Percentiles rank a stretch among this genome's conserved stretches.
These are phyloP conservation scores for Metarhizium album DNA, from an alignment of 2,329 filamentous ascomycete species.

Conservation along the genomic window DNA sequence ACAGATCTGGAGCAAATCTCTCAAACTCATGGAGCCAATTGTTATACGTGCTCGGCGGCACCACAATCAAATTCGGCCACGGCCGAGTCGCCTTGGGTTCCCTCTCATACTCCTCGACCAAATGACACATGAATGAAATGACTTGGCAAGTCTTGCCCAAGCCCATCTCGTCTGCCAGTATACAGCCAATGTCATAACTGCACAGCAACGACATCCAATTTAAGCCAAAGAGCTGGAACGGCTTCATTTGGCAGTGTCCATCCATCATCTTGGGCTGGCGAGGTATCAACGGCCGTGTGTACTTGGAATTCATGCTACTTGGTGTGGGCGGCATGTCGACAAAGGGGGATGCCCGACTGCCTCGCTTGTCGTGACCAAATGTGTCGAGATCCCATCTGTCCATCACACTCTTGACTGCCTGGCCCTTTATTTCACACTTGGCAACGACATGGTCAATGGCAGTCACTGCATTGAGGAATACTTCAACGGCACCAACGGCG, in stretches of 20 bases:
- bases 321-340: conserved; percentile 32
- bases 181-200: conserved; percentile 69
- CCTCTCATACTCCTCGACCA: conserved; percentile 53
- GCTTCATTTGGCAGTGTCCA: conserved; percentile 67
- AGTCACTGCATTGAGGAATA: conserved; percentile 70
- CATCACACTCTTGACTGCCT: conserved; percentile 36
- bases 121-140: conserved; percentile 78
- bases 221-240: conserved; percentile 87
- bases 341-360: conserved; percentile 19
- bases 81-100: conserved; percentile 24
- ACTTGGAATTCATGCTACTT: conserved; percentile 24
- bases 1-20: conserved; percentile 69
- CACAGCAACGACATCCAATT: conserved; percentile 90
- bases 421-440: conserved; percentile 63
- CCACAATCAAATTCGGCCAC: conserved; percentile 74
- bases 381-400: conserved; percentile 38
- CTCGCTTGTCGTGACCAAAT: conserved; percentile 30
- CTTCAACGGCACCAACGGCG: conserved; percentile 42
- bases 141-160: conserved; percentile 95
- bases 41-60: conserved; percentile 86
- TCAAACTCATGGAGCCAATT: conserved; percentile 92
- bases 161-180: conserved; percentile 95
- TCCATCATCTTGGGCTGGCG: conserved; percentile 70
- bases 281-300: conserved; percentile 33
- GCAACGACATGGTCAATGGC: conserved; percentile 75